Evolutionary conservation across 2,329 filamentous ascomycete genomes (phyloP), one percentile per base, ranked within the genome.

Genomic region (Xylariomycetidae sp.): DNA sequence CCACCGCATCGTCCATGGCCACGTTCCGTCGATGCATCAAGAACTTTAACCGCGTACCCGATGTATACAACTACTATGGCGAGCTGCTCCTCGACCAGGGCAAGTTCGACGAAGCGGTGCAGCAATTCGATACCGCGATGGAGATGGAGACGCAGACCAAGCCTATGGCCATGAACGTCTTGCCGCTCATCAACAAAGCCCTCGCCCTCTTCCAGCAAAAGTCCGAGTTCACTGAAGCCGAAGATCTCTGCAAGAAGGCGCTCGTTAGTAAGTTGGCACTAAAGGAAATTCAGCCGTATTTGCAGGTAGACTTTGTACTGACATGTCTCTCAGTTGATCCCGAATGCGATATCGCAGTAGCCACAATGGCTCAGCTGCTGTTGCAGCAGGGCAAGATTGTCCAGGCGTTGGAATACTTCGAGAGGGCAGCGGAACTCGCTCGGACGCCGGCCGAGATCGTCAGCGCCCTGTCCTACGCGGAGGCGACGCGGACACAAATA

Each of bases 31-130:
- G 89, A 44, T 95, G 88, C 63, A 89, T 95, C 62, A 98, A 96
- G 81, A 95, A 95, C 67, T 98, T 98, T 57, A 85, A 88, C 55
- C 85, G 90, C 58, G 86, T 94, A 9, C 89, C 90, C 5, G 92
- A 98, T 57, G 92, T 96, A 25, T 98, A 96, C 74, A 98, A 98
- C 74, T 98, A 98, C 76, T 96, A 95, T 55, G 92, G 92, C 53
- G 92, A 98, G 68, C 75, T 98, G 36, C 74, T 98, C 37, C 79
- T 98, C 34, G 92, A 98, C 69, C 92, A 96, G 70, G 82, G 87
- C 63, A 95, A 95, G 64, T 96, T 82, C 65, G 72, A 85, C 38
- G 90, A 98, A 60, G 92, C 92, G 17, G 88, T 98, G 44, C 85
- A 95, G 67, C 95, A 95, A 67, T 98, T 98, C 54, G 92, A 98